Percentiles rank a stretch among this genome's conserved stretches.
Evolutionary conservation across 441 rosid species (phyloP).

Genomic region (Cnidoscolus chayamansa): DNA sequence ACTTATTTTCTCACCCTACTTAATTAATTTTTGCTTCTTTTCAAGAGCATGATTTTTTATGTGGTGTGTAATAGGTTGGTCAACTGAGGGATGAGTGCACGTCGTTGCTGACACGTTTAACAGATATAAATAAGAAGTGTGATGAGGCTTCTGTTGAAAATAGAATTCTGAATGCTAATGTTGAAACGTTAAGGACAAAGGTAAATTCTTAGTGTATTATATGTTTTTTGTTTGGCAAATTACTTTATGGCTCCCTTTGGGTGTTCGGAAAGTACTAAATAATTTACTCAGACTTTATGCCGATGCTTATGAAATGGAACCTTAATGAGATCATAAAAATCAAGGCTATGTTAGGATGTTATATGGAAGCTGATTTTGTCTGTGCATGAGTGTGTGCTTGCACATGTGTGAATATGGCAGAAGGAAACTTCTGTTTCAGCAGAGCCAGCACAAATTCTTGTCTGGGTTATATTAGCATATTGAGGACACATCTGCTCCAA

Average conservation of each 20-base stretch:
- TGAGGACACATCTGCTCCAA: slow-evolving; percentile 11
- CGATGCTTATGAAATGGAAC: neutral
- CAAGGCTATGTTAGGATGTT: slow-evolving; percentile 4
- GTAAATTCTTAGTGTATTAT: slow-evolving; percentile 31
- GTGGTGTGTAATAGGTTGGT: slow-evolving; percentile 52
- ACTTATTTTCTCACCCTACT: slow-evolving; percentile 6
- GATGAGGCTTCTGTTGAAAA: slow-evolving; percentile 81
- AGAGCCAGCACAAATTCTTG: neutral
- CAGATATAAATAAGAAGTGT: slow-evolving; percentile 68
- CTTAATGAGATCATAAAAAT: slow-evolving; percentile 7
- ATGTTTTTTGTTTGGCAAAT: neutral
- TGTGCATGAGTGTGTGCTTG: neutral
- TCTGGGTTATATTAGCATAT: slow-evolving; percentile 3
- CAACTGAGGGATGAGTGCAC: slow-evolving; percentile 78
- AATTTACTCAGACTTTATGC: slow-evolving; percentile 2
- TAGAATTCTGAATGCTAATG: slow-evolving; percentile 90
- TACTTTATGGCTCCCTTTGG: neutral
- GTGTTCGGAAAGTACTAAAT: neutral
- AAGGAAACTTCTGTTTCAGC: slow-evolving; percentile 15
- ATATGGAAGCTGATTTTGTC: slow-evolving; percentile 13
- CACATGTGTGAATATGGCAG: slow-evolving; percentile 16
- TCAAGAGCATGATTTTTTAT: neutral
- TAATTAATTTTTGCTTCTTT: neutral
- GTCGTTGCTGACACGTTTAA: slow-evolving; percentile 59
- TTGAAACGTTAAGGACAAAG: slow-evolving; percentile 89